Base-by-base conservation (phyloP, 2,329 filamentous ascomycete genomes). In the Didymella keratinophila region DNA sequence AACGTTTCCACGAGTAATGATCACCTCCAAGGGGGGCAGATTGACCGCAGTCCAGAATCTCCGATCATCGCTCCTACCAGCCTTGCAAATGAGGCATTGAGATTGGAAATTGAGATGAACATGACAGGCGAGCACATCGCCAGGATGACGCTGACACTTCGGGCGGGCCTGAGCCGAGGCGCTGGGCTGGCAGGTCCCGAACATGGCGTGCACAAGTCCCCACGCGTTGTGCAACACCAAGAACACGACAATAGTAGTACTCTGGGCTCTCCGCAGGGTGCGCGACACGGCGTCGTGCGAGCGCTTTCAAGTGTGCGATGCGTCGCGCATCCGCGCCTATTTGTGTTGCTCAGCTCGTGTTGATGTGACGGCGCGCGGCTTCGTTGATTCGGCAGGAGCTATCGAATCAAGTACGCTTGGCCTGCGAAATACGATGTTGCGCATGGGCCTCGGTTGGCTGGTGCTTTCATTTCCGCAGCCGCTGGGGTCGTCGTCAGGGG, bases 71-170 rank as follows among this genome's bases (percentile, higher is more conserved):
- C 34, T 18, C 18, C n/a, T 27, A 30, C 18, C 43, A 42, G 36
- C 21, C 48, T 57, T 43, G 42, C 8, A 52, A 47, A 36, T 28
- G 34, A 57, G 43, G 36, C 34, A 34, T 10, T 37, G 14, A 36
- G 23, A 23, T n/a, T 44, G 30, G 56, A 53, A 45, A 58, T 58
- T 58, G 56, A 39, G 56, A 53, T 58, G 45, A 27, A 46, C 56
- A 52, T 43, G 36, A 28, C 43, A 30, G 18, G 51, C 34, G 23
- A 25, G 30, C 27, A 30, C 28, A 34, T 28, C 21, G 27, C 48
- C 42, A 27, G 48, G 48, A 42, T 48, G 21, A 36, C 27, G 41
- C 21, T 43, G 41, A 20, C 41, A 27, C 14, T 27, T 37, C 23
- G 41, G 41, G 4, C 27, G 39, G 20, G 14, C 39, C 6, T 16